Percentiles rank a stretch among this genome's conserved stretches.
phyloP scores from a whole-genome alignment of 2,329 filamentous ascomycete species.

The Cytospora piceae region DNA sequence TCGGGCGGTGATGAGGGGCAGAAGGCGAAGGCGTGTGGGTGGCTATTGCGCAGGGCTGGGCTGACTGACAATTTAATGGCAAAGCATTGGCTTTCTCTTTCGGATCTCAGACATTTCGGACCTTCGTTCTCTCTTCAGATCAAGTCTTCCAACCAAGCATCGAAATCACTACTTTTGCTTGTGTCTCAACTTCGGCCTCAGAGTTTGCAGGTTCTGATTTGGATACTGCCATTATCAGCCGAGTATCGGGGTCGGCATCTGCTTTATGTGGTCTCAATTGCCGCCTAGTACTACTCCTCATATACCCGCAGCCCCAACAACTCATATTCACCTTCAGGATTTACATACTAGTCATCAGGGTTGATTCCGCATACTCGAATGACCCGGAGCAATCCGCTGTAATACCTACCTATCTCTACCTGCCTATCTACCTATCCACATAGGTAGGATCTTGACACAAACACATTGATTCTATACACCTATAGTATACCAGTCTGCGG shows the following conservation, averaged over 20 bases:
- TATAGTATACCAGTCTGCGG: not conserved
- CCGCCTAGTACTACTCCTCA: constrained; percentile 1
- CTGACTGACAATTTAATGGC: constrained; percentile 24
- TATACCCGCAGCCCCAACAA: not conserved
- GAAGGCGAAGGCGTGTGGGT: constrained; percentile 14
- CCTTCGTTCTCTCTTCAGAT: constrained; percentile 10
- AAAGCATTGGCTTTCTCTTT: constrained; percentile 26
- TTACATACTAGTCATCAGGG: constrained; percentile 18
- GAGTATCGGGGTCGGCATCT: not conserved
- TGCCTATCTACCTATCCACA: not conserved
- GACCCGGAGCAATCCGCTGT: not conserved
- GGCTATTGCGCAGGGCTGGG: constrained; percentile 4
- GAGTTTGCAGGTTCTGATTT: not conserved
- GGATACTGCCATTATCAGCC: not conserved
- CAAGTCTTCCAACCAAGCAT: not conserved
- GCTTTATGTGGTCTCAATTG: not conserved
- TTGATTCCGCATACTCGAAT: constrained; percentile 16
- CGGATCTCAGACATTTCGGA: constrained; percentile 2
- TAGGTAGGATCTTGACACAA: not conserved
- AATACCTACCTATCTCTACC: constrained; percentile 13
- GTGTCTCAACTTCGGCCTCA: not conserved
- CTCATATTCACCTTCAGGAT: constrained; percentile 1
- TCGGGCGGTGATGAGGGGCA: constrained; percentile 28
- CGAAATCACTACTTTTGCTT: not conserved
- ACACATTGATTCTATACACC: constrained; percentile 10